Base-by-base conservation (phyloP, 805 yeast genomes). In the Suhomyces xylopsoci region DNA sequence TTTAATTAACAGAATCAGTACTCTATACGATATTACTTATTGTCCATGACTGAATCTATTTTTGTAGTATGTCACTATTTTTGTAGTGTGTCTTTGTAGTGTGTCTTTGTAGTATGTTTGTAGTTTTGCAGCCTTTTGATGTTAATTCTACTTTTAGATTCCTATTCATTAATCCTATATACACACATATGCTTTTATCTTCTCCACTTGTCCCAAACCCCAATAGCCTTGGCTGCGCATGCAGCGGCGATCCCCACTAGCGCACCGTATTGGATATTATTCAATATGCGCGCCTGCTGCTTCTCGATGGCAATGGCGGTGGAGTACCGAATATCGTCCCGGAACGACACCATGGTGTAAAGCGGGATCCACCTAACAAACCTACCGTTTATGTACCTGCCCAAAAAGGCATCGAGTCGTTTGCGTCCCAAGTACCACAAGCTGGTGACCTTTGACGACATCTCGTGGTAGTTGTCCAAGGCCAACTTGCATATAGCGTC, bases 341-440 rank as follows among this genome's bases (percentile, higher is more conserved):
- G 76, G 72, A 92, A 92, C 1, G 96, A 87, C 2, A 92, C 89
- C 97, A 92, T 91, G 8, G 96, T 85, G 68, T 92, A 92, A 61
- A 92, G 73, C 1, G 97, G 97, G 30, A 90, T 70, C 96, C 97
- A 89, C 36, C 65, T 68, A 52, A 71, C 67, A 5, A 60, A 58
- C 22, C 44, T 47, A 17, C 82, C 85, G 52, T 84, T 84, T 24
- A 84, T 68, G 9, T 77, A 55, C 47, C 77, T 79, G 7, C 90
- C 86, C 51, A 92, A 69, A 4, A 81, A 55, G 48, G 81, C 80
- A 64, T 92, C 97, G 9, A 90, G 65, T 47, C 76, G 73, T 65
- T 90, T 91, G 47, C 93, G 77, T 52, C 87, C 57, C 50, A 85
- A 67, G 62, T 85, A 92, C 49, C 78, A 54, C 26, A 74, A 68